Percentiles rank a stretch among this genome's conserved stretches.
Evolutionary conservation across 345 rosid species (phyloP).

Genomic region (Punica granatum): DNA sequence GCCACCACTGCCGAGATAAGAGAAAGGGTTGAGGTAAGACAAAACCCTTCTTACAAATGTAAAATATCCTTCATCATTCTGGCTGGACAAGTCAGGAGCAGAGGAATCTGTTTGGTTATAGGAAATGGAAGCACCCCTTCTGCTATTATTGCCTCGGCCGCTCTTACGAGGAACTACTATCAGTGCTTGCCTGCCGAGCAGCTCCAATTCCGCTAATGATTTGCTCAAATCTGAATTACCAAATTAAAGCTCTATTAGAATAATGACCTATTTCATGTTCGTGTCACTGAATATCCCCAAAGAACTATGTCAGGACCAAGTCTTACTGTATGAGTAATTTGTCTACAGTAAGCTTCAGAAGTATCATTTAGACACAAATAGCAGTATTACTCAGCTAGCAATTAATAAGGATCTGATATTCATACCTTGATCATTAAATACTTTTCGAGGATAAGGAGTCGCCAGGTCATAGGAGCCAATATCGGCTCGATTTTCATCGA

Average conservation of each 20-base stretch:
- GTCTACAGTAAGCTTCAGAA: neutral
- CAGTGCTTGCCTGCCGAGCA: constrained; percentile 78
- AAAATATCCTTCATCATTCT: constrained; percentile 59
- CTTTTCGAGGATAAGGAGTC: constrained; percentile 80
- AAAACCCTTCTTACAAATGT: constrained; percentile 37
- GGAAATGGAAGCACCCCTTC: constrained; percentile 32
- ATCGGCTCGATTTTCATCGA: constrained; percentile 47
- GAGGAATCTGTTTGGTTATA: constrained; percentile 17
- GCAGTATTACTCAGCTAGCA: neutral
- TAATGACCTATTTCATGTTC: neutral
- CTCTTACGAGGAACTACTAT: constrained; percentile 56
- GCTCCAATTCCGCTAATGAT: constrained; percentile 61
- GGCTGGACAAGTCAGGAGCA: constrained; percentile 24
- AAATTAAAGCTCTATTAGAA: neutral
- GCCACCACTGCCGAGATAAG: constrained; percentile 63
- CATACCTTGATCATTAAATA: constrained; percentile 73
- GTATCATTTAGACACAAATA: neutral
- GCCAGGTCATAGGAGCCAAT: constrained; percentile 62
- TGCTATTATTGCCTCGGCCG: constrained; percentile 28
- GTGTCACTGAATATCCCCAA: neutral
- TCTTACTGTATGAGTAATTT: neutral
- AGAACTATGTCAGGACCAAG: neutral
- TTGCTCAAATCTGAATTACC: constrained; percentile 56
- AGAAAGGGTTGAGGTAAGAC: constrained; percentile 70
- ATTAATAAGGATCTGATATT: neutral